Conservation (phyloP, 805 yeast genomes). For the Zygosaccharomyces gambellarensis region DNA sequence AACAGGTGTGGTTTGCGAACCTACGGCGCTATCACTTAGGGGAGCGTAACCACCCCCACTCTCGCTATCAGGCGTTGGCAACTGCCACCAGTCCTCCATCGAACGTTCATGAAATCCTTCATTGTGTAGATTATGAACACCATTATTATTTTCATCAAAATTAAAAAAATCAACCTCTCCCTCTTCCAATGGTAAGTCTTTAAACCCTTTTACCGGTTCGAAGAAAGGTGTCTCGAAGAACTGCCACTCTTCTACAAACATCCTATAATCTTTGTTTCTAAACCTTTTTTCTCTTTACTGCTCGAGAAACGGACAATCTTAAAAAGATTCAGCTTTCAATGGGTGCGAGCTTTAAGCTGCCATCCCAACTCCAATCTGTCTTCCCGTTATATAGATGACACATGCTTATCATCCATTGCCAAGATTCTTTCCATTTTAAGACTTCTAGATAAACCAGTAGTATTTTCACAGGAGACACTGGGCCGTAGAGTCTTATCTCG, state of each 20-base stretch:
- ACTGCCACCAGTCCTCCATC: not conserved
- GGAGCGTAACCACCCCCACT: not conserved
- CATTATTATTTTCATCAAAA: not conserved
- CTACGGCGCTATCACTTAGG: not conserved
- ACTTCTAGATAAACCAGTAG: not conserved
- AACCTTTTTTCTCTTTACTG: no score
- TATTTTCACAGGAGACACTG: not conserved
- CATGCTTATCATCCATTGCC: not conserved
- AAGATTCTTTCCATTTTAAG: not conserved
- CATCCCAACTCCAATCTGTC: not conserved
- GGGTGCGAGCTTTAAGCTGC: not conserved
- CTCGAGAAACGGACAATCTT: no score
- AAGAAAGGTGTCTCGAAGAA: slow-evolving; percentile 1
- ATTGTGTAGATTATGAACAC: not conserved
- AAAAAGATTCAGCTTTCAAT: no score
- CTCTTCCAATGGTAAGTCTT: slow-evolving; percentile 3
- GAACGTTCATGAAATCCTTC: not conserved
- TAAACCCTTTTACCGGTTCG: slow-evolving; percentile 2
- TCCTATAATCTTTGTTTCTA: not conserved
- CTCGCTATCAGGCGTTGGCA: not conserved
- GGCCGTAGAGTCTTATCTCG: not conserved
- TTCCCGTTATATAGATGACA: not conserved
- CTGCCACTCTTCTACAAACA: slow-evolving; percentile 5
- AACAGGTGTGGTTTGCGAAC: not conserved
- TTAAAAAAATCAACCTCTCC: not conserved